Evolutionary conservation across 805 yeast genomes (phyloP).

Genomic region (Schwanniomyces occidentalis): DNA sequence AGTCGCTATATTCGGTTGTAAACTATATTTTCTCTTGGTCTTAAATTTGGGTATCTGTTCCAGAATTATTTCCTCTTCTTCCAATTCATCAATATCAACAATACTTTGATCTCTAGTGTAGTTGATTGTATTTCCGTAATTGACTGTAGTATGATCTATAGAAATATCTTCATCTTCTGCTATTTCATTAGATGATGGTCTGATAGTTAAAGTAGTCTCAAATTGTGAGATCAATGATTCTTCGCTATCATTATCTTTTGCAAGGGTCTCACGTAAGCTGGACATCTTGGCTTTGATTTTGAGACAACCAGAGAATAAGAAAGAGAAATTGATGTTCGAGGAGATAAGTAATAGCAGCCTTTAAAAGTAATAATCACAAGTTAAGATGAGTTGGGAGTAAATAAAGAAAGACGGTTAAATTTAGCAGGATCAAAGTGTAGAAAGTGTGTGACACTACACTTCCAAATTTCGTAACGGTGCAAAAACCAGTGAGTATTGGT

Average conservation of each 20-base stretch:
- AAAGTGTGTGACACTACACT: too few species aligned
- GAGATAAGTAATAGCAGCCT: too few species aligned
- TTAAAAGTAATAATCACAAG: too few species aligned
- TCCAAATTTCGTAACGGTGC: too few species aligned
- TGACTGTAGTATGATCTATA: constrained; percentile 40
- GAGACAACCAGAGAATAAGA: too few species aligned
- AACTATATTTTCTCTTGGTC: constrained; percentile 29
- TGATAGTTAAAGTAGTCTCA: constrained; percentile 44
- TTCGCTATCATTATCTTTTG: constrained; percentile 29
- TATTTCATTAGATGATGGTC: constrained; percentile 36
- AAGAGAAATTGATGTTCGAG: too few species aligned
- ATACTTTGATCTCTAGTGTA: constrained; percentile 32
- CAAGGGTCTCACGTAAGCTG: constrained; percentile 9
- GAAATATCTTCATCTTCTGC: constrained; percentile 37
- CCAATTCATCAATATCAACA: constrained; percentile 34
- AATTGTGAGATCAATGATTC: constrained; percentile 43
- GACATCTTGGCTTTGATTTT: too few species aligned
- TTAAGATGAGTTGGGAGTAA: too few species aligned
- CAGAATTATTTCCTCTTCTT: constrained; percentile 33
- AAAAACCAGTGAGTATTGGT: too few species aligned
- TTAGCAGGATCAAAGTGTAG: too few species aligned
- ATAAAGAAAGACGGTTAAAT: too few species aligned
- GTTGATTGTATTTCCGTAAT: constrained; percentile 24
- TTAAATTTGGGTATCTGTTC: constrained; percentile 40
- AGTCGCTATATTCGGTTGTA: constrained; percentile 25